A percentile compares a stretch with the other conserved stretches of the same genome.
Evolutionary conservation across 179 eudicot species (phyloP).

Genomic region (Silene coronaria): DNA sequence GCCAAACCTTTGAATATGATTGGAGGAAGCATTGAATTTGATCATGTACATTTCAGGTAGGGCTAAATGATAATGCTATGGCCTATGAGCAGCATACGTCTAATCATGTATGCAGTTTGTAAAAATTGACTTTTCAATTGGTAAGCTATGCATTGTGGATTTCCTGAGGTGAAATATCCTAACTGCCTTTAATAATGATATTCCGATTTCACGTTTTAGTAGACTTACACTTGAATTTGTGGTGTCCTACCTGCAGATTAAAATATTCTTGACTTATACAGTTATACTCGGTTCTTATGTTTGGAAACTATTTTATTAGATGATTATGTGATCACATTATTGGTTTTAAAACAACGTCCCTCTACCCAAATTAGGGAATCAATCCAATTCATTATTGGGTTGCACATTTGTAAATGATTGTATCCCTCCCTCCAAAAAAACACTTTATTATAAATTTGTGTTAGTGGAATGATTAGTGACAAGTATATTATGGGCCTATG

Average conservation of each 20-base stretch:
- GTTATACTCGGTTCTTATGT: neutral
- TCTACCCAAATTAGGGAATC: neutral
- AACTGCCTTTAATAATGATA: neutral
- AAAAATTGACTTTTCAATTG: neutral
- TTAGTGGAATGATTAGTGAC: neutral
- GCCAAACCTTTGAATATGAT: conserved; percentile 67
- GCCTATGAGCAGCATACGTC: neutral
- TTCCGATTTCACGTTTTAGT: neutral
- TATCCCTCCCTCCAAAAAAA: neutral
- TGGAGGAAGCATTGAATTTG: conserved; percentile 78
- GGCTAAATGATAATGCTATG: neutral
- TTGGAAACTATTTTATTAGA: neutral
- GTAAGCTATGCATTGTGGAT: neutral
- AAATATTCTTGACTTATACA: neutral
- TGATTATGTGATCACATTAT: neutral
- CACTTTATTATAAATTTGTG: neutral
- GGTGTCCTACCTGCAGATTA: neutral
- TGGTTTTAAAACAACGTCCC: neutral
- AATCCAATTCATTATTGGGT: neutral
- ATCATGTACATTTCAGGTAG: conserved; percentile 87
- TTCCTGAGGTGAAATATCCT: neutral
- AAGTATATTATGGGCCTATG: neutral
- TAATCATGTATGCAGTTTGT: neutral
- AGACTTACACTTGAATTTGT: neutral
- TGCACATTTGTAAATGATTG: neutral